Percentiles rank a stretch among this genome's conserved stretches.
phyloP scores from a whole-genome alignment of 1,284 basidiomycete species.

The Chondrostereum purpureum region DNA sequence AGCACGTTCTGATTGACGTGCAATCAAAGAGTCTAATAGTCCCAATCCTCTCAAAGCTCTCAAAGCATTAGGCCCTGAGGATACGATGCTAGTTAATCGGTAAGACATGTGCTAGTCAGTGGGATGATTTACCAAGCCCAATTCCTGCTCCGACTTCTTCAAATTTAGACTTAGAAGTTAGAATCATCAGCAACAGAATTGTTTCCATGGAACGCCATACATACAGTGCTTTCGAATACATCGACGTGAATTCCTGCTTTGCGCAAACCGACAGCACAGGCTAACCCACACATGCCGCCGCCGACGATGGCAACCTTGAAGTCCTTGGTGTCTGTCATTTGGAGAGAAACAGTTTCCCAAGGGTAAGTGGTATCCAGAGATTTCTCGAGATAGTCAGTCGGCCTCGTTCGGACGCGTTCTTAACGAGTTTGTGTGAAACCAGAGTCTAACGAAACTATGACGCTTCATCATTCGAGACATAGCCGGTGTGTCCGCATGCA shows the following conservation, averaged over 20 bases:
- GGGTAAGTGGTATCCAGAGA: too few species aligned
- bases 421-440: too few species aligned
- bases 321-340: conserved; percentile 22
- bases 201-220: neutral
- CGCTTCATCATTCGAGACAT: too few species aligned
- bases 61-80: conserved; percentile 45
- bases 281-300: conserved; percentile 46
- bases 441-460: too few species aligned
- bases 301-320: conserved; percentile 47
- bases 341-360: too few species aligned
- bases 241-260: conserved; percentile 37
- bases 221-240: conserved; percentile 34
- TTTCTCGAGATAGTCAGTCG: too few species aligned
- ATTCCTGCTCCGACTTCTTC: conserved; percentile 43
- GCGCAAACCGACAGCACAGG: conserved; percentile 38
- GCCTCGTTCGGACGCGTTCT: too few species aligned
- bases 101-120: conserved; percentile 1
- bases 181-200: neutral
- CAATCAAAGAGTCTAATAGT: conserved; percentile 29
- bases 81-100: neutral
- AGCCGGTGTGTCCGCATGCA: too few species aligned
- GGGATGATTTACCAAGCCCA: conserved; percentile 35
- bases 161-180: conserved; percentile 4
- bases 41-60: conserved; percentile 36
- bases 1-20: conserved; percentile 21